phyloP scores from a whole-genome alignment of 2,329 filamentous ascomycete genomes.

The Claviceps cyperi region DNA sequence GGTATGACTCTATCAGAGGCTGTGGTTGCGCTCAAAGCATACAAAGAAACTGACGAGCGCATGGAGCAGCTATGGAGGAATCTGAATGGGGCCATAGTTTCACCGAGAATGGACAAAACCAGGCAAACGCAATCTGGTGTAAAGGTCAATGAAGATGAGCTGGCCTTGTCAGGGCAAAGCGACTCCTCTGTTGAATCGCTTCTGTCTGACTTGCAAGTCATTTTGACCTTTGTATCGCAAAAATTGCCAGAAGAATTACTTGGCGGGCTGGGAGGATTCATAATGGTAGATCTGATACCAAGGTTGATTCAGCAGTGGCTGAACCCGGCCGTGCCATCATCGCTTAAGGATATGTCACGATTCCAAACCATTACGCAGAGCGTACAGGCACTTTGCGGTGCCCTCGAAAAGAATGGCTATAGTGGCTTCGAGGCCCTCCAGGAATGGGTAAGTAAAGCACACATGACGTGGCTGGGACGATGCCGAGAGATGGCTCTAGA shows the following conservation, averaged over 20 bases:
- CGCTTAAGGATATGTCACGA: conserved; percentile 51
- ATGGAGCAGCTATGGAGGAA: conserved; percentile 48
- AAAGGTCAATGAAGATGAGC: conserved; percentile 24
- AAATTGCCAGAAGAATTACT: conserved; percentile 40
- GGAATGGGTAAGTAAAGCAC: conserved; percentile 69
- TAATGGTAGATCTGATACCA: conserved; percentile 55
- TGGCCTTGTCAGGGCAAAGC: conserved; percentile 28
- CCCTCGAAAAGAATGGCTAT: conserved; percentile 49
- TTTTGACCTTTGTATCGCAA: conserved; percentile 37
- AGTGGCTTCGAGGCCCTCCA: conserved; percentile 46
- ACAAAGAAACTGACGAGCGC: conserved; percentile 45
- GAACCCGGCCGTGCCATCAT: conserved; percentile 58
- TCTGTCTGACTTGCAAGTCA: conserved; percentile 36
- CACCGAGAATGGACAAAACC: conserved; percentile 38
- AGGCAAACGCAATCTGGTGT: conserved; percentile 24
- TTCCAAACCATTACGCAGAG: conserved; percentile 60
- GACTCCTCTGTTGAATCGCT: conserved; percentile 34
- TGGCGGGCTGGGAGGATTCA: conserved; percentile 46
- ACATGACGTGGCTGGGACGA: conserved; percentile 73
- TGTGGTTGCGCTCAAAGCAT: conserved; percentile 40
- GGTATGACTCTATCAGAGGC: conserved; percentile 39
- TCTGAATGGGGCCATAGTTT: conserved; percentile 45
- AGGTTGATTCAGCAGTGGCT: conserved; percentile 63
- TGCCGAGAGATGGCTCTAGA: conserved; percentile 69
- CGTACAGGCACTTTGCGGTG: conserved; percentile 48